Conservation (phyloP, 129 eudicot species). For the Helianthus tuberosus region DNA sequence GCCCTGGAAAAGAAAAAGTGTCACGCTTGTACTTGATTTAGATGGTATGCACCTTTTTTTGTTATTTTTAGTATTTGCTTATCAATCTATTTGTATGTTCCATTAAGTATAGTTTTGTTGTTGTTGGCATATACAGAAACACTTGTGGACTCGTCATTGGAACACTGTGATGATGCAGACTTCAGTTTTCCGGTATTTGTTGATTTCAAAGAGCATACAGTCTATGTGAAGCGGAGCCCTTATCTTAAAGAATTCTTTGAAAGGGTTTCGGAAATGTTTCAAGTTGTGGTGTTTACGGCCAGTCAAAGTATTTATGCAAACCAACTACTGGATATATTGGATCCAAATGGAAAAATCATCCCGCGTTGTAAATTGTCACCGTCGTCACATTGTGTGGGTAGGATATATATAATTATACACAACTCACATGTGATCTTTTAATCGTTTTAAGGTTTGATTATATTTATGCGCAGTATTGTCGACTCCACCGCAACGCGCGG, state of each 20-base stretch:
- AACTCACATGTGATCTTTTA: too few relatives aligned
- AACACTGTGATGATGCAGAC: slow-evolving; percentile 79
- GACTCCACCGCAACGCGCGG: too few relatives aligned
- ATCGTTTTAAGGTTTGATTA: too few relatives aligned
- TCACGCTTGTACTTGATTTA: slow-evolving; percentile 88
- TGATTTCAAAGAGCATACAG: slow-evolving; percentile 76
- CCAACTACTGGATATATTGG: slow-evolving; percentile 84
- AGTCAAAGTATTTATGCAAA: slow-evolving; percentile 95
- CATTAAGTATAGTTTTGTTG: background rate
- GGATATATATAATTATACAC: too few relatives aligned
- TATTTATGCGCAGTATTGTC: too few relatives aligned
- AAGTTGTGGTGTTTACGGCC: slow-evolving; percentile 86
- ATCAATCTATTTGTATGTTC: too few relatives aligned
- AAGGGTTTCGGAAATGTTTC: slow-evolving; percentile 90
- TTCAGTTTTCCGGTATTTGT: slow-evolving; percentile 78
- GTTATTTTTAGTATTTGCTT: background rate
- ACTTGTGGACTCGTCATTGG: slow-evolving; percentile 89
- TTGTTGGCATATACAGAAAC: slow-evolving; percentile 63
- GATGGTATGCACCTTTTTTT: slow-evolving; percentile 66
- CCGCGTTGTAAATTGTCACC: too few relatives aligned
- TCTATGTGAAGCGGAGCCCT: slow-evolving; percentile 88
- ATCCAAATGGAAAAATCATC: slow-evolving; percentile 83
- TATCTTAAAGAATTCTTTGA: slow-evolving; percentile 69
- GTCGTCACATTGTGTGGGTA: too few relatives aligned
- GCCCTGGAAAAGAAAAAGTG: slow-evolving; percentile 49